A percentile compares a stretch with the other conserved stretches of the same genome.
Evolutionary conservation across 2,329 filamentous ascomycete genomes (phyloP).

Genomic region (Colletotrichum australisinense): DNA sequence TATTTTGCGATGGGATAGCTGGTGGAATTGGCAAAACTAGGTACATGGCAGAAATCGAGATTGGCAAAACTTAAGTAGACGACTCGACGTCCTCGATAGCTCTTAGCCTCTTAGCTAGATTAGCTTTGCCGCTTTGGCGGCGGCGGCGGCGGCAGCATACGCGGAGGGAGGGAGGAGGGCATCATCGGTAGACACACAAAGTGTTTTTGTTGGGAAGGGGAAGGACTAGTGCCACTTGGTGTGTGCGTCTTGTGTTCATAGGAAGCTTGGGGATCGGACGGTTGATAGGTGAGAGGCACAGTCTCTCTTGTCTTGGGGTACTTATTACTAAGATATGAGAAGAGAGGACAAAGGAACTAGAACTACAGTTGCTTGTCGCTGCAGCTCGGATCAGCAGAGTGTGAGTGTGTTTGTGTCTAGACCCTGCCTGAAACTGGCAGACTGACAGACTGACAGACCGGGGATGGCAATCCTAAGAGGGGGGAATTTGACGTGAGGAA

Average conservation of each 20-base stretch:
- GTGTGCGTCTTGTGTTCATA: background rate
- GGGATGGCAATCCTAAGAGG: too few relatives aligned
- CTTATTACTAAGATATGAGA: background rate
- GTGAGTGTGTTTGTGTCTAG: background rate
- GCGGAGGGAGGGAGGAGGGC: background rate
- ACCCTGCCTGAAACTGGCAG: background rate
- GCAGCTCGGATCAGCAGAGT: background rate
- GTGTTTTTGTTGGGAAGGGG: conserved; percentile 30
- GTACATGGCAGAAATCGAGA: too few relatives aligned
- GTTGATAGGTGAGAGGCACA: too few relatives aligned
- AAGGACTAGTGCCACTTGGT: background rate
- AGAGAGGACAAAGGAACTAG: too few relatives aligned
- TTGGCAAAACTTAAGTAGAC: background rate
- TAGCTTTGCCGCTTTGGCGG: conserved; percentile 5
- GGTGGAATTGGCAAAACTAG: too few relatives aligned
- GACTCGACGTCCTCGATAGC: background rate
- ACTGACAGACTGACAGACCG: too few relatives aligned
- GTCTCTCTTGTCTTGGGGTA: too few relatives aligned
- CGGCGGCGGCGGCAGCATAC: too few relatives aligned
- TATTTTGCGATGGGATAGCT: background rate
- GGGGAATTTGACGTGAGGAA: background rate
- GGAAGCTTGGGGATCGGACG: conserved; percentile 10
- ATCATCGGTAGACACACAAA: background rate
- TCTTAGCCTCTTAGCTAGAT: background rate
- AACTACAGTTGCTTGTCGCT: too few relatives aligned